Evolutionary conservation across 139 green algal species (phyloP).

Genomic region (Picochlorum sp.): DNA sequence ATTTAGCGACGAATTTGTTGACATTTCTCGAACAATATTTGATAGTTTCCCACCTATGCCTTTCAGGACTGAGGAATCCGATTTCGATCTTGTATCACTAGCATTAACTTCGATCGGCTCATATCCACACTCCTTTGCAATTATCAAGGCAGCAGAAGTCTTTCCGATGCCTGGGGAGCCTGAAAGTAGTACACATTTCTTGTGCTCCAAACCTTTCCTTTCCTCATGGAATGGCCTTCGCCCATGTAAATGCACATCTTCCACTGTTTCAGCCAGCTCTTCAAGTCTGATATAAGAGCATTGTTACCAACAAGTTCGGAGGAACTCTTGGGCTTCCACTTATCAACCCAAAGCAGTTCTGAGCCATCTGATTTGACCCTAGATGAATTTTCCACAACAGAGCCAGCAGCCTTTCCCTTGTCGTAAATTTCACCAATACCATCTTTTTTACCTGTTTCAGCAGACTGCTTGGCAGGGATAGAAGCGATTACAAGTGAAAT

Average conservation of each 20-base stretch:
- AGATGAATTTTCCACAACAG: not conserved
- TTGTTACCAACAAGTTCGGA: conserved; percentile 87
- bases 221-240: not conserved
- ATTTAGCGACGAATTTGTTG: conserved; percentile 62
- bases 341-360: conserved; percentile 85
- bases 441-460: not conserved
- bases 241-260: conserved; percentile 56
- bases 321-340: conserved; percentile 67
- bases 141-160: conserved; percentile 35
- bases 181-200: conserved; percentile 89
- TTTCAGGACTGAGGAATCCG: conserved; percentile 50
- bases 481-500: conserved; percentile 61
- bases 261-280: conserved; percentile 27
- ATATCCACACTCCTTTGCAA: conserved; percentile 60
- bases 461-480: conserved; percentile 3
- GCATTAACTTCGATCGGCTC: conserved; percentile 86
- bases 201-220: conserved; percentile 42
- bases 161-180: conserved; percentile 92
- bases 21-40: conserved; percentile 90
- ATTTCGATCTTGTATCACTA: conserved; percentile 85
- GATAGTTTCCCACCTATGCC: conserved; percentile 75
- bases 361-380: not conserved
- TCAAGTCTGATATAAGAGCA: conserved; percentile 2
- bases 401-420: not conserved
- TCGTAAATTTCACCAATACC: not conserved